Evolutionary conservation across 2,329 filamentous ascomycete genomes (phyloP), one percentile per base, ranked within the genome.

Genomic region (Aureobasidium sp.): DNA sequence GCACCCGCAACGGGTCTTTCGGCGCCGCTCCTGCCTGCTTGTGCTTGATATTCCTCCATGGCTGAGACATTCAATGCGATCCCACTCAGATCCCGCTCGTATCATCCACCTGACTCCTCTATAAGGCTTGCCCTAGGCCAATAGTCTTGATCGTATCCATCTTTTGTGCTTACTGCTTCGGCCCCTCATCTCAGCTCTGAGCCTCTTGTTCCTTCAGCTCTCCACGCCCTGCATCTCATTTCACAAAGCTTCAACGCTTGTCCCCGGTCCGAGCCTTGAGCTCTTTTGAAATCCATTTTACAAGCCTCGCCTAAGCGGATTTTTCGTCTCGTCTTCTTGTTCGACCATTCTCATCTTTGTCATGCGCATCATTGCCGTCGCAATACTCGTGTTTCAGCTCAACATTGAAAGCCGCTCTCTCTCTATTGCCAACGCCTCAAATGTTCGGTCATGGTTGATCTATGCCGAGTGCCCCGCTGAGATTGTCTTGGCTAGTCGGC

Each of bases 201-300:
- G 4, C 4, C 24, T 24, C 52, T 37, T 39, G 15, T 53, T 33
- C 19, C n/a, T 45, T 45, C 33, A 19, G 29, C 42, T 14, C 4
- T n/a, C 31, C 31, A 42, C 22, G 17, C 22, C 54, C 27, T 57
- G 53, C 54, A 47, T 48, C 42, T 58, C 54, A 58, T 58, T 39
- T 58, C 54, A 29, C 14, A 48, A 58, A 58, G 54, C 54, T 58
- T 58, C 54, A 48, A 58, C 54, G 42, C 42, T 48, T 58, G 27
- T 24, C 42, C 54, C 45, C 54, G 54, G 54, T 58, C 54, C 54
- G 54, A 48, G 54, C 54, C 54, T 58, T 58, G 54, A 57, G 52
- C 39, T 29, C 19, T n/a, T 53, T 17, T 29, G 40, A 45, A 27
- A 57, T 17, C 12, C n/a, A 22, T 5, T 24, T 22, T 22, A 17